Percentiles rank a stretch among this genome's conserved stretches.
Conservation (phyloP, 2,329 filamentous ascomycete species). For the Laburnicola sp. region DNA sequence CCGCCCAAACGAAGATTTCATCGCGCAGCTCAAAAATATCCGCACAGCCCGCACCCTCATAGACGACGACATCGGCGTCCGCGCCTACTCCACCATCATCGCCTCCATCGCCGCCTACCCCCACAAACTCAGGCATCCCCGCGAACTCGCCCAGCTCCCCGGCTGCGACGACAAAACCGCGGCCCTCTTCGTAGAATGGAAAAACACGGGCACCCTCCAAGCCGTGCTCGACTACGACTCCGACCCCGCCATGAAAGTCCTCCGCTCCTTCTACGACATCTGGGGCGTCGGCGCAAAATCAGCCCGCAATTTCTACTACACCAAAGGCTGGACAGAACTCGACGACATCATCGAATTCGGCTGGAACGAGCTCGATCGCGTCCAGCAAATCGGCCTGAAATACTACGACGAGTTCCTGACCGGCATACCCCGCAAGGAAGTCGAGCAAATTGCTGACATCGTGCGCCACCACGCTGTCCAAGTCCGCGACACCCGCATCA, state of each 20-base stretch:
- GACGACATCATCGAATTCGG: conserved; percentile 85
- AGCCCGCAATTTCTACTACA: conserved; percentile 77
- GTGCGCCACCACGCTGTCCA: conserved; percentile 69
- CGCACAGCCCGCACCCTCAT: conserved; percentile 70
- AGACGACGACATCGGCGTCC: conserved; percentile 75
- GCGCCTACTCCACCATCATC: conserved; percentile 86
- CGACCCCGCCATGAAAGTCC: conserved; percentile 65
- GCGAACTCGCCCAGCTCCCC: conserved; percentile 61
- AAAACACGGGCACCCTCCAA: conserved; percentile 61
- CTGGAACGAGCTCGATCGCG: conserved; percentile 73
- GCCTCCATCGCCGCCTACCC: conserved; percentile 84
- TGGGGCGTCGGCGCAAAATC: conserved; percentile 89
- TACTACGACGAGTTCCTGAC: conserved; percentile 83
- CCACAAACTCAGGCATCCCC: conserved; percentile 51
- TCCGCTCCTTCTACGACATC: conserved; percentile 77
- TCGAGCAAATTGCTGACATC: conserved; percentile 66
- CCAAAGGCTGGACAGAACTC: conserved; percentile 75
- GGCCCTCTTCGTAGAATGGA: conserved; percentile 76
- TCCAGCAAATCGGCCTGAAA: conserved; percentile 92
- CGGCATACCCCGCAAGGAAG: conserved; percentile 73
- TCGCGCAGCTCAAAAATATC: conserved; percentile 74
- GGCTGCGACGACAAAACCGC: conserved; percentile 82
- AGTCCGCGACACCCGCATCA: conserved; percentile 59
- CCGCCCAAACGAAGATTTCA: conserved; percentile 74
- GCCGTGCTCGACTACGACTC: conserved; percentile 66